Base-by-base conservation (phyloP, 129 eudicot genomes). In the Lactuca sativa region DNA sequence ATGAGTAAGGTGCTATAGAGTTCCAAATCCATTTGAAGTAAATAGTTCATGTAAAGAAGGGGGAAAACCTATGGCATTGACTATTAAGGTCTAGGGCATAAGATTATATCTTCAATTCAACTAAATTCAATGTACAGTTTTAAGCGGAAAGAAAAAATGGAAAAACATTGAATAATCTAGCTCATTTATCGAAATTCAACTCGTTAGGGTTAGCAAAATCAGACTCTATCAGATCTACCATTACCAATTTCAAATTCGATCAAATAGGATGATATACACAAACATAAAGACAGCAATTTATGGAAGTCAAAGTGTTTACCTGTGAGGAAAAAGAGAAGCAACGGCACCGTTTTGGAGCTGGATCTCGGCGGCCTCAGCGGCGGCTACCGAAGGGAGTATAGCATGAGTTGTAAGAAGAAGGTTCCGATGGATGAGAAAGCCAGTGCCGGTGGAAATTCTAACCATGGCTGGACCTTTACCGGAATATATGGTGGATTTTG, bases 321-420 rank as follows among this genome's bases (percentile, higher is more conserved):
- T 86, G 77, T 87, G 90, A 63, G 98, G 98, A n/a, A 81, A 80
- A 61, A 93, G 95, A 16, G 72, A 77, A 69, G 90, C 98, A 15
- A 77, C 76, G 52, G 73, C 90, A 64, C 95, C 95, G 71, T 82
- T 89, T 43, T 85, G 95, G 4, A 93, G 86, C 52, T 81, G 86
- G 88, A 93, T 87, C 87, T 93, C 90, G 59, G 97, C 97, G 4
- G 88, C 84, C 79, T 89, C 92, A 38, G 97, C 95, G 4, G 95
- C 89, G 9, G 76, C 74, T 3, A 85, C 88, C 5, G 96, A 86
- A 0, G 98, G 95, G 48, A 93, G 86, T 36, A 85, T 82, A 11
- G 82, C 87, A 37, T 93, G 98, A 53, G 97, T 89, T 9, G 98
- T 93, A 17, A 93, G 86, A 3, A 93, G 83, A 34, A 93, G 85